Conservation (phyloP, 495 filamentous ascomycete genomes). For the Hypoxylon lienhwacheense region DNA sequence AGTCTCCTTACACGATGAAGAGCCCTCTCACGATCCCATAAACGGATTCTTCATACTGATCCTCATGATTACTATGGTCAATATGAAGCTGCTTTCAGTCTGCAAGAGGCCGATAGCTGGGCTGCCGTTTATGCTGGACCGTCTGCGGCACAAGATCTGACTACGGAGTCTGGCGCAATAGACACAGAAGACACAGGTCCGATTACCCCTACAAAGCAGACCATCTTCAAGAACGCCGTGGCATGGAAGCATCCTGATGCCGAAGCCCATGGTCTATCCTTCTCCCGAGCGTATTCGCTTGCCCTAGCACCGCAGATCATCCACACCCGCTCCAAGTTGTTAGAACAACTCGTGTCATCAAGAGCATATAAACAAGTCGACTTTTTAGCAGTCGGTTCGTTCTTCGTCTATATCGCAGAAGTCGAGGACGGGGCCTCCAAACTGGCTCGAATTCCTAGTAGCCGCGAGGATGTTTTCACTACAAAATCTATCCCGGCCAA, state of each 20-base stretch:
- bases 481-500: conserved; percentile 70
- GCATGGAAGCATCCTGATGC: conserved; percentile 37
- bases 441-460: conserved; percentile 72
- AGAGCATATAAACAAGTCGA: conserved; percentile 86
- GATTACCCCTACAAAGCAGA: neutral
- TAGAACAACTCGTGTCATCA: conserved; percentile 80
- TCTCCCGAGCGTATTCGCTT: conserved; percentile 78
- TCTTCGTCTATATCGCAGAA: conserved; percentile 69
- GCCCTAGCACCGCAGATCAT: conserved; percentile 85
- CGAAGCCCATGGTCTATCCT: conserved; percentile 50
- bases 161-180: neutral
- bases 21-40: conserved; percentile 86
- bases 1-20: conserved; percentile 61
- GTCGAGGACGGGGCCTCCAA: conserved; percentile 26
- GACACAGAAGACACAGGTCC: neutral
- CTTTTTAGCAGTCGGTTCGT: conserved; percentile 91
- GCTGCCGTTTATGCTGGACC: conserved; percentile 38
- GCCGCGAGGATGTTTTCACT: conserved; percentile 83
- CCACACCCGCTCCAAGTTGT: conserved; percentile 75
- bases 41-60: conserved; percentile 90
- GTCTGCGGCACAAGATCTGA: neutral
- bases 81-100: conserved; percentile 79
- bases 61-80: conserved; percentile 86
- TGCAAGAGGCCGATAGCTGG: conserved; percentile 82
- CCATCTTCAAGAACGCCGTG: conserved; percentile 32